Evolutionary conservation across 371 early-diverging fungal genomes (phyloP).

Genomic region (Mucor racemosus): DNA sequence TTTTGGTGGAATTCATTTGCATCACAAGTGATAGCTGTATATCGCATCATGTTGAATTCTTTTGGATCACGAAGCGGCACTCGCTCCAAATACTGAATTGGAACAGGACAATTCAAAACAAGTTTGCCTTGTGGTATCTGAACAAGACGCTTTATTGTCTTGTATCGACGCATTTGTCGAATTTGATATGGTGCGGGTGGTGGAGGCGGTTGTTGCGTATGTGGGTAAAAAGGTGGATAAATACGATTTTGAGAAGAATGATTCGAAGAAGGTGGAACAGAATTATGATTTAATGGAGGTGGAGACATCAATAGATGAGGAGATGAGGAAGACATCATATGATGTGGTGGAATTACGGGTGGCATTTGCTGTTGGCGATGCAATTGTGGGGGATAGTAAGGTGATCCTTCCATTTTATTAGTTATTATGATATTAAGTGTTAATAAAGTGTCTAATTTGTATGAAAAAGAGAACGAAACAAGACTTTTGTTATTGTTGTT

Average conservation of each 20-base stretch:
- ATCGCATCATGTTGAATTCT: constrained; percentile 78
- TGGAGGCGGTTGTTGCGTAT: neutral
- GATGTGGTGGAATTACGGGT: neutral
- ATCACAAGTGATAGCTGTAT: constrained; percentile 78
- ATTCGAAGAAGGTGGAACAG: neutral
- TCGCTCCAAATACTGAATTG: constrained; percentile 59
- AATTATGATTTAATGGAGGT: neutral
- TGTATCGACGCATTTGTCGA: constrained; percentile 50
- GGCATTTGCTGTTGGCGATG: neutral
- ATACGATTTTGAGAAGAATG: neutral
- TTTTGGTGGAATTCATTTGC: constrained; percentile 76
- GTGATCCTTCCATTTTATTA: constrained; percentile 5
- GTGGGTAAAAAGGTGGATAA: neutral
- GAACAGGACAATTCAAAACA: constrained; percentile 77
- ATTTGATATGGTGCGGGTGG: neutral
- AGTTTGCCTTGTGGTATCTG: constrained; percentile 71
- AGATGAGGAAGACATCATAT: constrained; percentile 1
- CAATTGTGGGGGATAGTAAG: constrained; percentile 2
- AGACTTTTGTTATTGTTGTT: constrained; percentile 1
- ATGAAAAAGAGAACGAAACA: neutral
- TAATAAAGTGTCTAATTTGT: neutral
- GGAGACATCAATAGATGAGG: constrained; percentile 7
- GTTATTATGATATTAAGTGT: neutral
- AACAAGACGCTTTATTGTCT: constrained; percentile 51
- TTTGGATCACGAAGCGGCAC: constrained; percentile 58